These are phyloP conservation scores for Chytriomyces confervae DNA, from an alignment of 192 early-diverging fungal species.

Conservation along the genomic window DNA sequence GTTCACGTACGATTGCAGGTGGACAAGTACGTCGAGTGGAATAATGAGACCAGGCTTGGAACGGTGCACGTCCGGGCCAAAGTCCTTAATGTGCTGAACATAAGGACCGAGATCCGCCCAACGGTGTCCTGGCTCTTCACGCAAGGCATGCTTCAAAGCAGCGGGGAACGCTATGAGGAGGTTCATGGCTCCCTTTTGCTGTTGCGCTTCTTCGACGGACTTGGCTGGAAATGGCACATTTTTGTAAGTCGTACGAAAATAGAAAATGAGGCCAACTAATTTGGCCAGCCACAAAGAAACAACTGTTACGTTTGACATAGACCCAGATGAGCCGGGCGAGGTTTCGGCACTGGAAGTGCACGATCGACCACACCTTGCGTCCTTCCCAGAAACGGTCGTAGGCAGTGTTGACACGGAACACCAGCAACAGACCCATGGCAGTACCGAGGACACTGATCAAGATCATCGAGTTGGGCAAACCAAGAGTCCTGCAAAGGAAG, in stretches of 20 bases:
- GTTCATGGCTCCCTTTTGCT: constrained; percentile 75
- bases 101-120: constrained; percentile 75
- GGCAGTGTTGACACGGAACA: constrained; percentile 69
- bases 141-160: constrained; percentile 74
- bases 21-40: constrained; percentile 50
- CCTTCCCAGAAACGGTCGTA: constrained; percentile 69
- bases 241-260: background rate
- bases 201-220: constrained; percentile 44
- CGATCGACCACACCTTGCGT: constrained; percentile 79
- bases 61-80: background rate
- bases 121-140: constrained; percentile 61
- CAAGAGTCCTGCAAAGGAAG: background rate
- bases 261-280: background rate
- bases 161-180: constrained; percentile 79
- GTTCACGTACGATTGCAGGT: constrained; percentile 36
- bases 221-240: background rate
- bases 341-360: constrained; percentile 75
- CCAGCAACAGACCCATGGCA: constrained; percentile 68
- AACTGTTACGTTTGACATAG: background rate
- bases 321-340: constrained; percentile 82
- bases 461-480: constrained; percentile 40
- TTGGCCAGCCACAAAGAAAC: background rate
- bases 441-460: constrained; percentile 52
- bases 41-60: constrained; percentile 23
- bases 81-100: constrained; percentile 60